phyloP scores from a whole-genome alignment of 2,329 filamentous ascomycete genomes.

The Chrysoporthe deuterocubensis region DNA sequence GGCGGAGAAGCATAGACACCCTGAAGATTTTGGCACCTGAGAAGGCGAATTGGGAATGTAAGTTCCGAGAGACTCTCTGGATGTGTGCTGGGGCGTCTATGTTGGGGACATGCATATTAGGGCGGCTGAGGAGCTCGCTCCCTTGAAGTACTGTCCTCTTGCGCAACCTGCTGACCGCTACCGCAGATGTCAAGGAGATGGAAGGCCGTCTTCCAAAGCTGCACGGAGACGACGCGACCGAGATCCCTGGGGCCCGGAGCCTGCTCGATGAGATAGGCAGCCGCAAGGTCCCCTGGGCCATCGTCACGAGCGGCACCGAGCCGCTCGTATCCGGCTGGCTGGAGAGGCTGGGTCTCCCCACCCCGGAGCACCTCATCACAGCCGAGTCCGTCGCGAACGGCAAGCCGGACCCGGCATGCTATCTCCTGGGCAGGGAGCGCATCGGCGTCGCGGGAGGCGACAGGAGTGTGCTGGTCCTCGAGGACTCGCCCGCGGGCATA shows the following conservation, averaged over 20 bases:
- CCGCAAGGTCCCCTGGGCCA: slow-evolving; percentile 75
- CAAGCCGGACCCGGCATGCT: slow-evolving; percentile 79
- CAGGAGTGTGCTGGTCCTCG: slow-evolving; percentile 72
- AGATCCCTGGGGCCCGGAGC: slow-evolving; percentile 80
- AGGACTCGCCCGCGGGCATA: slow-evolving; percentile 89
- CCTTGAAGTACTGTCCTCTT: not conserved
- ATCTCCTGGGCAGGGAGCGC: slow-evolving; percentile 67
- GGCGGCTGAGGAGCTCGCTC: not conserved
- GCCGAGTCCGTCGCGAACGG: slow-evolving; percentile 76
- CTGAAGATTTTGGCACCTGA: slow-evolving; percentile 78
- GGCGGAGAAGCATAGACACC: slow-evolving; percentile 85
- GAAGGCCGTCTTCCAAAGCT: slow-evolving; percentile 78
- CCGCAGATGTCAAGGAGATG: slow-evolving; percentile 74
- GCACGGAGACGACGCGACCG: slow-evolving; percentile 77
- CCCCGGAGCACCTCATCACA: slow-evolving; percentile 69
- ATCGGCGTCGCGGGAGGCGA: slow-evolving; percentile 56
- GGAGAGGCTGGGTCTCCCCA: slow-evolving; percentile 65
- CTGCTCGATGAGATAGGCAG: slow-evolving; percentile 71
- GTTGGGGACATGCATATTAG: not conserved
- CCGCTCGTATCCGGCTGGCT: slow-evolving; percentile 76
- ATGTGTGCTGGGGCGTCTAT: not conserved
- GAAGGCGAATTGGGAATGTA: slow-evolving; percentile 92
- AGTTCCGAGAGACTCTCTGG: slow-evolving; percentile 43
- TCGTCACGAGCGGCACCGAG: slow-evolving; percentile 76
- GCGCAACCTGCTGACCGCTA: slow-evolving; percentile 10